Evolutionary conservation across 192 early-diverging fungal species (phyloP), one percentile per base, ranked within the genome.

Genomic region (Umbelopsis sp.): DNA sequence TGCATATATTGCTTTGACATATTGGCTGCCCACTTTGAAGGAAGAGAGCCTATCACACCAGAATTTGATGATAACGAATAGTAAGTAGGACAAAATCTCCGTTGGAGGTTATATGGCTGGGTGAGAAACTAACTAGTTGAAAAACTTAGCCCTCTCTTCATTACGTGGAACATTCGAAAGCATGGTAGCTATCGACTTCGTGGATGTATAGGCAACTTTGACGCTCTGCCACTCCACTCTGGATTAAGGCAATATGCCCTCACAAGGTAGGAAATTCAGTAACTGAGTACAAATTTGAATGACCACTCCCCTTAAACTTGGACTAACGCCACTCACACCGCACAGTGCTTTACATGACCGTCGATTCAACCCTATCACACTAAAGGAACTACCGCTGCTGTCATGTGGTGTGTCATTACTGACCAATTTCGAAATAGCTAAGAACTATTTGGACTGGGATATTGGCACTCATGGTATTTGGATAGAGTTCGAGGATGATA

Each of bases 131-230:
- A 16, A 20, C 56, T 2, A 14, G 7, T 1, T n/a, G 29, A 4
- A 32, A 3, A 25, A 8, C 12, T 26, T 73, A 90, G 90, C 75
- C 94, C 94, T 2, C 82, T 95, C 22, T 95, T 95, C 75, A 92
- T 95, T 0, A 94, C 94, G 16, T 95, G 94, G 94, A 81, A 89
- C 59, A 84, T 76, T 24, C 53, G 75, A 14, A 41, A 71, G 26
- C 45, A 81, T 41, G 88, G 79, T 9, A 69, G 81, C n/a, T 65
- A 74, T 34, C 74, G 71, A 14, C 83, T 98, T 45, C 87, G 96
- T 32, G 97, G 97, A 16, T 98, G 96, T 77, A 97, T 98, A 44
- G 97, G 97, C 29, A 97, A 90, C 71, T 98, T 98, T 77, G 73
- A 82, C 3, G 72, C 95, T 9, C 74, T 90, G 82, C 74, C 83